These are phyloP conservation scores for Starmerella potacharoeniae DNA, from an alignment of 805 yeast genomes.

Conservation along the genomic window DNA sequence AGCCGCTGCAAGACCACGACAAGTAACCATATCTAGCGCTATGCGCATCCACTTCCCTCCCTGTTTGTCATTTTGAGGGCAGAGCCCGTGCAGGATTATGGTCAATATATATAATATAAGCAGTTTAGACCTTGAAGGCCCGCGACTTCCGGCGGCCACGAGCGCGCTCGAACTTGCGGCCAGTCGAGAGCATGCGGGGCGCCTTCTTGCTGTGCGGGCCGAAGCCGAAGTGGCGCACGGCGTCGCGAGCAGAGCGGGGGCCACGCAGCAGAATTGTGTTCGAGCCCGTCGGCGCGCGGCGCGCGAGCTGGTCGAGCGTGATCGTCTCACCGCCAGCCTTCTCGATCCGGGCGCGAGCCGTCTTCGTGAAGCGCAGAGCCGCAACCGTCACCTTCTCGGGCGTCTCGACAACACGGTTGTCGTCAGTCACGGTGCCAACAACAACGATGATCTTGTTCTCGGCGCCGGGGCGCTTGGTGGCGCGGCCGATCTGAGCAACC, in stretches of 20 bases:
- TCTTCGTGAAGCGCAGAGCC: slow-evolving; percentile 98
- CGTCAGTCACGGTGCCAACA: slow-evolving; percentile 99
- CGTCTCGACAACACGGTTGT: slow-evolving; percentile 82
- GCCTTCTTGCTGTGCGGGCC: slow-evolving; percentile 99
- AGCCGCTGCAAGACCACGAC: no score
- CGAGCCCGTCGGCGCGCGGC: slow-evolving; percentile 98
- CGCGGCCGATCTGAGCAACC: slow-evolving; percentile 78
- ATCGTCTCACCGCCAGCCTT: slow-evolving; percentile 99
- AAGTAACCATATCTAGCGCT: neutral
- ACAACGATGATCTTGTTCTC: slow-evolving; percentile 88
- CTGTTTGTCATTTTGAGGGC: slow-evolving; percentile 1
- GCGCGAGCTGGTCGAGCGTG: slow-evolving; percentile 98
- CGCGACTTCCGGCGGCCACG: slow-evolving; percentile 99
- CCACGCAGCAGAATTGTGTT: slow-evolving; percentile 98
- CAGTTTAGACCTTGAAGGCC: slow-evolving; percentile 97
- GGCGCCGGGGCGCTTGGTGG: slow-evolving; percentile 73
- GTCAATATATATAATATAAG: slow-evolving; percentile 14
- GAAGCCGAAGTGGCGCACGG: slow-evolving; percentile 98
- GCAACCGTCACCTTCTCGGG: slow-evolving; percentile 92
- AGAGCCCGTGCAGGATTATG: slow-evolving; percentile 7
- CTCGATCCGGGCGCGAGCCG: slow-evolving; percentile 93
- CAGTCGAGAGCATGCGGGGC: slow-evolving; percentile 93
- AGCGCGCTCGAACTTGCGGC: slow-evolving; percentile 99
- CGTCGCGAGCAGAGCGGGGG: slow-evolving; percentile 98
- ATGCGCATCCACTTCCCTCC: neutral